Conservation (phyloP, 352 stramenopile genomes). For the Phytophthora citrophthora region DNA sequence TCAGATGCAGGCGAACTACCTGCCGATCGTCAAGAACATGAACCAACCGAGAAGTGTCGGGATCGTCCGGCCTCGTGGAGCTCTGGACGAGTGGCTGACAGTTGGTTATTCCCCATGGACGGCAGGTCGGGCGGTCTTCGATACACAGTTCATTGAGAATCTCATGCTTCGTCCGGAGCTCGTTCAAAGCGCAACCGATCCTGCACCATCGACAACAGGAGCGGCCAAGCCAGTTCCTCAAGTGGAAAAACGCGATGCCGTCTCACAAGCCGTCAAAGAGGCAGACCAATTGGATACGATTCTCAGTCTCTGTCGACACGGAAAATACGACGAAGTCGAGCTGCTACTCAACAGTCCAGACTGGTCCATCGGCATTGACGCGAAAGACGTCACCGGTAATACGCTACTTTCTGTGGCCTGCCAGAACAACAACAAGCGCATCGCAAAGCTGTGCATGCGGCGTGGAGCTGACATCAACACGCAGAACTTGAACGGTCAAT, state of each 20-base stretch:
- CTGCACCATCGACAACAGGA: neutral
- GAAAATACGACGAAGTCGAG: constrained; percentile 90
- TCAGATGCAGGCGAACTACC: constrained; percentile 81
- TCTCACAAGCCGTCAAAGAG: constrained; percentile 85
- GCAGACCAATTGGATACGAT: constrained; percentile 90
- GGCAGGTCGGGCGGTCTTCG: constrained; percentile 67
- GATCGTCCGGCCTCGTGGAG: constrained; percentile 83
- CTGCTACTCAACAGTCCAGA: constrained; percentile 90
- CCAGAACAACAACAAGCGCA: constrained; percentile 97
- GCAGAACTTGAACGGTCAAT: constrained; percentile 94
- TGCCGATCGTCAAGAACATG: constrained; percentile 78
- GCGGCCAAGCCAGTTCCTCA: constrained; percentile 12
- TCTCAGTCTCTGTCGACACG: constrained; percentile 90
- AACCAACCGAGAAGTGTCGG: constrained; percentile 89
- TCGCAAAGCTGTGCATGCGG: constrained; percentile 94
- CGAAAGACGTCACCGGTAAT: constrained; percentile 92
- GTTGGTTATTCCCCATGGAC: constrained; percentile 94
- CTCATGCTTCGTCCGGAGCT: constrained; percentile 67
- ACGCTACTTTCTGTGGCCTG: constrained; percentile 93
- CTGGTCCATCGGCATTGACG: constrained; percentile 91
- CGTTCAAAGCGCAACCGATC: constrained; percentile 23
- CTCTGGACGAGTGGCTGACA: constrained; percentile 90
- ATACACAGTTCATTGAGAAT: constrained; percentile 67
- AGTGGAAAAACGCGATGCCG: constrained; percentile 69
- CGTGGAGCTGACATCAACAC: constrained; percentile 94